Evolutionary conservation across 176 grass and related monocot species (phyloP).

Genomic region (Chloris gayana): DNA sequence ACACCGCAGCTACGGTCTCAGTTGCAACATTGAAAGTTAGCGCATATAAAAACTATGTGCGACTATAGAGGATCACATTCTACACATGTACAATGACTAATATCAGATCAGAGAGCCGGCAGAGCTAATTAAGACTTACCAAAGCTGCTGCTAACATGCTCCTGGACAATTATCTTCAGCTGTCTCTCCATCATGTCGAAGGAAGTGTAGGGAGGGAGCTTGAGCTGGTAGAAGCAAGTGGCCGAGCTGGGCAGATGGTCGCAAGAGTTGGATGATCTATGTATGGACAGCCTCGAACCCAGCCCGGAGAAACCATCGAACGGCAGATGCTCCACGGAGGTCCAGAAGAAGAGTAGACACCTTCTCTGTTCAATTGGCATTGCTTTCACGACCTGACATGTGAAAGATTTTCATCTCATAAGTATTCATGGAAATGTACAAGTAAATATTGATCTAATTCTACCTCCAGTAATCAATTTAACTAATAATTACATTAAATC

Average conservation of each 20-base stretch:
- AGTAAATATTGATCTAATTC: neutral
- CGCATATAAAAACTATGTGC: too few relatives aligned
- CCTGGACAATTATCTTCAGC: slow-evolving; percentile 56
- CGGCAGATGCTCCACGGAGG: slow-evolving; percentile 60
- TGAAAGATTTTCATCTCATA: neutral
- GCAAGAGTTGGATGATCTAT: slow-evolving; percentile 34
- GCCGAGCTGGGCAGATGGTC: slow-evolving; percentile 58
- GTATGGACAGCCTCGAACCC: slow-evolving; percentile 53
- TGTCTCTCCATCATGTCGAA: slow-evolving; percentile 36
- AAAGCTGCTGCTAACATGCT: slow-evolving; percentile 68
- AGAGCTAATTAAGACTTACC: neutral
- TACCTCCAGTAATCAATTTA: neutral
- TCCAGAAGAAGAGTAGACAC: slow-evolving; percentile 70
- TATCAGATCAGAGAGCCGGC: too few relatives aligned
- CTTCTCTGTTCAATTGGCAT: slow-evolving; percentile 56
- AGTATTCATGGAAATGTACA: neutral
- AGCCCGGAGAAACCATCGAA: slow-evolving; percentile 55
- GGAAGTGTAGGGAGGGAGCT: slow-evolving; percentile 51
- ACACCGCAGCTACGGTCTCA: too few relatives aligned
- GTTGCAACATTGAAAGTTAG: too few relatives aligned
- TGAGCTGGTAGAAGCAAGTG: slow-evolving; percentile 65
- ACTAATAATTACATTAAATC: neutral
- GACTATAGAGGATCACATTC: neutral
- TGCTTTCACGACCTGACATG: slow-evolving; percentile 44
- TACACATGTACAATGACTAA: neutral